Conservation (phyloP, 345 rosid species). For the Brassica cretica region DNA sequence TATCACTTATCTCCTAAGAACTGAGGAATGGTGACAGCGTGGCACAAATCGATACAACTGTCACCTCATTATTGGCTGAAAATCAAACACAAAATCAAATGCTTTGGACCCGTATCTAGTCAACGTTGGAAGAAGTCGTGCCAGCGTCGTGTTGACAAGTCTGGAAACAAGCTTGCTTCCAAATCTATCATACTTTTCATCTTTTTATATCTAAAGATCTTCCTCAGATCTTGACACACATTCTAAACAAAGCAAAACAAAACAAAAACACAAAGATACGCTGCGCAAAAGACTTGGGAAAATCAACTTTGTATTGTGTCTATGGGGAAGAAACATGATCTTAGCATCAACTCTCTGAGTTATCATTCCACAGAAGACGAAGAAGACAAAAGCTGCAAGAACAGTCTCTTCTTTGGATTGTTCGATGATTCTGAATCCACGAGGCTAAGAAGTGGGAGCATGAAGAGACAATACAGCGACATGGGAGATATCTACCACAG, state of each 20-base stretch:
- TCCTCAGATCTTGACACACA: conserved; percentile 5
- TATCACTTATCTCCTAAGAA: not conserved
- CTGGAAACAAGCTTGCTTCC: conserved; percentile 25
- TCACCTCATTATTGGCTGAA: conserved; percentile 10
- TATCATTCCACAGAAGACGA: conserved; percentile 3
- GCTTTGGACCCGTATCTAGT: conserved; percentile 26
- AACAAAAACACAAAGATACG: not conserved
- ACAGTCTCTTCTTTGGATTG: conserved; percentile 39
- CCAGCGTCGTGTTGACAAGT: conserved; percentile 41
- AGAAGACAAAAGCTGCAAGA: conserved; percentile 28
- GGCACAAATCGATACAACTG: not conserved
- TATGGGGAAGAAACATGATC: conserved; percentile 29
- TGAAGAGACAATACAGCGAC: conserved; percentile 21
- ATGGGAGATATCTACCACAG: not conserved
- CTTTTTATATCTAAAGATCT: not conserved
- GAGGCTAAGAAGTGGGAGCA: conserved; percentile 36
- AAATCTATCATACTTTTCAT: conserved; percentile 18
- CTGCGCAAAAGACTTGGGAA: not conserved
- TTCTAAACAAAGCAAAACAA: conserved; percentile 5
- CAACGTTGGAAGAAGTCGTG: conserved; percentile 33
- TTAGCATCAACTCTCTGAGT: conserved; percentile 31
- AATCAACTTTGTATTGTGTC: conserved; percentile 8
- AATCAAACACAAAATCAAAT: conserved; percentile 15
- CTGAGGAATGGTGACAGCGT: conserved; percentile 15
- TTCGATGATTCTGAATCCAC: conserved; percentile 33